These are phyloP conservation scores for Gossypium herbaceum DNA, from an alignment of 345 rosid species.

Conservation along the genomic window DNA sequence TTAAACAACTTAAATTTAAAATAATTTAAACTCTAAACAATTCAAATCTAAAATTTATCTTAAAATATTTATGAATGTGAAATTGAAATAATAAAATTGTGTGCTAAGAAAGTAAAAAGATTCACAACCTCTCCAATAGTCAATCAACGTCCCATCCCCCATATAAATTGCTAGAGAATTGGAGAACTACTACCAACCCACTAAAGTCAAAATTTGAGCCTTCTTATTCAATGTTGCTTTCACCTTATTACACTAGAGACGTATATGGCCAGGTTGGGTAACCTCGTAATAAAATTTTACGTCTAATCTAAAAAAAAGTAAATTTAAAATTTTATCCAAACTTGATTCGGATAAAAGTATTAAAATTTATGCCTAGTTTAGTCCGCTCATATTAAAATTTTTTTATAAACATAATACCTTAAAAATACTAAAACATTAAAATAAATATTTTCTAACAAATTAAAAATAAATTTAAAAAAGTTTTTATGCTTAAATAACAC, in stretches of 20 bases:
- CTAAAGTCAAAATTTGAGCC: not conserved
- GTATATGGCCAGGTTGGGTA: no score
- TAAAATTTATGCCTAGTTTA: rapidly evolving
- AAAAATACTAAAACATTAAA: no score
- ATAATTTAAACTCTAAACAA: no score
- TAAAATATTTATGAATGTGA: no score
- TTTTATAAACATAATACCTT: no score
- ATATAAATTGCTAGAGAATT: not conserved
- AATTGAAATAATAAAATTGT: not conserved
- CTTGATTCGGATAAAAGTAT: rapidly evolving
- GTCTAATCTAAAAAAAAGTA: rapidly evolving
- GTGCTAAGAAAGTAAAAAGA: not conserved
- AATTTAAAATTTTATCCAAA: no score
- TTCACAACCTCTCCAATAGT: not conserved
- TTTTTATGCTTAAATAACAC: no score
- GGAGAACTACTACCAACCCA: not conserved
- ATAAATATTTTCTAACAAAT: no score
- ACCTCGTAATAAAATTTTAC: no score
- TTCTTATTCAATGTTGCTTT: not conserved
- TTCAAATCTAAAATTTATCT: no score
- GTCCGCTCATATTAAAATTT: rapidly evolving
- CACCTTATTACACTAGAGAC: not conserved
- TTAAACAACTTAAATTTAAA: no score
- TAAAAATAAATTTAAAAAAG: no score
- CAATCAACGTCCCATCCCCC: not conserved